These are phyloP conservation scores for Alnus glutinosa DNA, from an alignment of 306 rosid species.

Conservation along the genomic window DNA sequence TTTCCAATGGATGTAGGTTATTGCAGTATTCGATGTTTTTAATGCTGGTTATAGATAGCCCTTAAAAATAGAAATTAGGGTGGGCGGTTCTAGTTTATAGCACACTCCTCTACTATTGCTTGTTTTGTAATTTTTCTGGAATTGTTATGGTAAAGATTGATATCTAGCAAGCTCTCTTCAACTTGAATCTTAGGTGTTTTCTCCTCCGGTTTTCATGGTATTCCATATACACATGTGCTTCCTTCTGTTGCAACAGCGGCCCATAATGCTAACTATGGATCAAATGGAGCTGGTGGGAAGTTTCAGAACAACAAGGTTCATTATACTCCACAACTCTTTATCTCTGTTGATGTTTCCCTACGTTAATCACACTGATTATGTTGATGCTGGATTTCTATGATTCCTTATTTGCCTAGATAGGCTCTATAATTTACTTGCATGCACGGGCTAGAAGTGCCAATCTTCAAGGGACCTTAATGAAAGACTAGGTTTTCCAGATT, in stretches of 20 bases:
- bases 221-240: constrained; percentile 60
- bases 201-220: constrained; percentile 70
- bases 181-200: constrained; percentile 57
- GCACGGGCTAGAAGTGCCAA: not conserved
- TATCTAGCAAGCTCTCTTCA: constrained; percentile 35
- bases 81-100: not conserved
- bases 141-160: constrained; percentile 32
- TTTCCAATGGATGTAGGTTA: not conserved
- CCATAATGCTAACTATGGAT: constrained; percentile 62
- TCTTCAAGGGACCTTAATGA: not conserved
- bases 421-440: not conserved
- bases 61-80: not conserved
- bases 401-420: not conserved
- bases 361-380: constrained; percentile 1
- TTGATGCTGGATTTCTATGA: not conserved
- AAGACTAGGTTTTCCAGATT: not conserved
- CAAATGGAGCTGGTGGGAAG: constrained; percentile 79
- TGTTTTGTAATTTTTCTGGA: not conserved
- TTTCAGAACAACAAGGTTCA: constrained; percentile 80
- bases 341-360: constrained; percentile 28
- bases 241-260: constrained; percentile 79
- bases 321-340: constrained; percentile 26
- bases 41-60: not conserved
- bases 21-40: not conserved
- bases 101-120: constrained; percentile 1